Evolutionary conservation across 192 early-diverging fungal genomes (phyloP), one percentile per base, ranked within the genome.

Genomic region (Backusella tuberculispora): DNA sequence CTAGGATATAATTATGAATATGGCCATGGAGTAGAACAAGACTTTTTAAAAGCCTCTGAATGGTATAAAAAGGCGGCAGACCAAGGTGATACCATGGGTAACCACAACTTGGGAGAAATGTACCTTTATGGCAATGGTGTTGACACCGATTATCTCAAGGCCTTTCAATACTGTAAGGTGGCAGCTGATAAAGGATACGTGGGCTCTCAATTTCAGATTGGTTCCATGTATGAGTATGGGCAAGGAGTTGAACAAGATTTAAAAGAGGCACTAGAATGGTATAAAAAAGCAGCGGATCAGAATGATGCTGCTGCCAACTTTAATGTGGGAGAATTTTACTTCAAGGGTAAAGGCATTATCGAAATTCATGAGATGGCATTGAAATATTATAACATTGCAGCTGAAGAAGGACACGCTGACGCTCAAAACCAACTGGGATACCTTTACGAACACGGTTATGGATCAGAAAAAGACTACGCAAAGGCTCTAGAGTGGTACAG

Each of bases 271-370:
- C 9, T 24, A 21, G 53, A 60, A 60, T 60, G 26, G 21, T 13
- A 26, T 24, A 60, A 60, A 60, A 60, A 24, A 60, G 53, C 53
- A 60, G 53, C 53, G 3, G 53, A 60, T 60, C 53, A 60, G 4
- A 60, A 60, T 12, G 9, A 60, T 0, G n/a, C 10, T 19, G 12
- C 26, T 12, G 21, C 53, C 4, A 60, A 60, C 26, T 60, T 26
- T 13, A 24, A 26, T 26, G 26, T 60, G 53, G 53, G 53, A 1
- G 53, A 60, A 24, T 60, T 60, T 24, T 60, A 60, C 26, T 60
- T 12, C 53, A 9, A 60, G 10, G 53, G 24, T 12, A 60, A 26
- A 60, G 53, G 10, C 12, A 24, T 60, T 24, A 5, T 24, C 9
- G 26, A 60, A 60, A 60, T 12, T 10, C 21, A 60, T 4, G 26